Evolutionary conservation across 2,329 filamentous ascomycete species (phyloP).

Genomic region (Fusarium torulosum): DNA sequence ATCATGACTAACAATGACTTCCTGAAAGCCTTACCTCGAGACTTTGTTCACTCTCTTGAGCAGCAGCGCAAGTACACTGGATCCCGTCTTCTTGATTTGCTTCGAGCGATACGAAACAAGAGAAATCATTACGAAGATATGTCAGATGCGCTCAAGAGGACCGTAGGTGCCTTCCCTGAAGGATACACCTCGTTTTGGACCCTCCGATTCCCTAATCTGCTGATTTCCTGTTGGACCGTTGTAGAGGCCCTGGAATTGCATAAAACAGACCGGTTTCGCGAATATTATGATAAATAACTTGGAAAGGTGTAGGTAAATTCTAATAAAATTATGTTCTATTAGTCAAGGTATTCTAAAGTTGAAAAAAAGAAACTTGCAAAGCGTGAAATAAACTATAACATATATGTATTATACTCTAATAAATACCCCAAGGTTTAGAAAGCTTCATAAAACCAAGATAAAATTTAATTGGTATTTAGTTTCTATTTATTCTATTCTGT

Average conservation of each 20-base stretch:
- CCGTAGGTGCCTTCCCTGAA: constrained; percentile 79
- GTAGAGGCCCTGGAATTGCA: constrained; percentile 76
- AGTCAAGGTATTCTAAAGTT: too few relatives aligned
- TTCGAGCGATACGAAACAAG: constrained; percentile 93
- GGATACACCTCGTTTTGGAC: constrained; percentile 91
- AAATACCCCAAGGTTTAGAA: too few relatives aligned
- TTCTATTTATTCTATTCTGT: too few relatives aligned
- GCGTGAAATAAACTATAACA: too few relatives aligned
- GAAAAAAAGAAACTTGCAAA: too few relatives aligned
- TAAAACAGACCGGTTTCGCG: constrained; percentile 73
- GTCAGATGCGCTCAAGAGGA: constrained; percentile 78
- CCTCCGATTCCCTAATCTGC: constrained; percentile 74
- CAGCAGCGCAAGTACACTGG: constrained; percentile 97
- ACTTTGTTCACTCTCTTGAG: constrained; percentile 89
- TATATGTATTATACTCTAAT: too few relatives aligned
- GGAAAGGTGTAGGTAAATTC: too few relatives aligned
- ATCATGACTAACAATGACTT: constrained; percentile 80
- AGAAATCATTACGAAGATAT: constrained; percentile 98
- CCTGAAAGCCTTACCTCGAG: constrained; percentile 77
- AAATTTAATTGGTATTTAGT: too few relatives aligned
- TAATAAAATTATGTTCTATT: too few relatives aligned
- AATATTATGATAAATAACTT: constrained; percentile 68
- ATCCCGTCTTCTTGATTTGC: constrained; percentile 82
- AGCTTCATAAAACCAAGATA: too few relatives aligned
- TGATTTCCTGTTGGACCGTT: constrained; percentile 85